Conservation (phyloP, 345 rosid genomes). For the Citrus unshiu region DNA sequence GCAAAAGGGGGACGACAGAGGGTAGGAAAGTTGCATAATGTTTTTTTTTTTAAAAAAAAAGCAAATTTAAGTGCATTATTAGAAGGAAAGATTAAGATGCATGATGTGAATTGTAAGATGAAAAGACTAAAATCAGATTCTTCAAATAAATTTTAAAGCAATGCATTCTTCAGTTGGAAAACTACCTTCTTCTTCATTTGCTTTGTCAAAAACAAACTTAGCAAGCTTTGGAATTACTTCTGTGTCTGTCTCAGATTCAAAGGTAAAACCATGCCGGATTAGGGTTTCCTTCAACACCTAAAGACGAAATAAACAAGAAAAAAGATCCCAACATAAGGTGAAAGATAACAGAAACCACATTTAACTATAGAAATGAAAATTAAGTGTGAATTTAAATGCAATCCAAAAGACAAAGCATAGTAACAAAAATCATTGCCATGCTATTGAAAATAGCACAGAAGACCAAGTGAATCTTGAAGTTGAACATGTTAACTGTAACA, state of each 20-base stretch:
- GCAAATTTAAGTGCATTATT: not conserved
- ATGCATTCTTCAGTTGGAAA: not conserved
- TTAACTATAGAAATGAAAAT: not conserved
- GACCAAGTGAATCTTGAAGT: not conserved
- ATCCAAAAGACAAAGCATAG: not conserved
- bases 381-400: not conserved
- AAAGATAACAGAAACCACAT: not conserved
- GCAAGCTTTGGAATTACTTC: conserved; percentile 98
- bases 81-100: not conserved
- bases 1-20: not conserved
- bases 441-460: not conserved
- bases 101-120: not conserved
- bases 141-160: conserved; percentile 1
- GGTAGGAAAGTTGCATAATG: too few species aligned
- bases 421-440: not conserved
- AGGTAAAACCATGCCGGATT: conserved; percentile 77
- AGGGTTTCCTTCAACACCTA: conserved; percentile 80
- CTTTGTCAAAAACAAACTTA: conserved; percentile 83
- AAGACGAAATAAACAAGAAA: conserved; percentile 3
- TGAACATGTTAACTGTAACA: not conserved
- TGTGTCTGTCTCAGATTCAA: conserved; percentile 91
- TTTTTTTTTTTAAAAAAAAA: not conserved
- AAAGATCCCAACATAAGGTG: not conserved
- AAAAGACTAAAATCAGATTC: not conserved
- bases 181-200: conserved; percentile 75